Base-by-base conservation (phyloP, 1,139 yeast genomes). In the Candida neerlandica region DNA sequence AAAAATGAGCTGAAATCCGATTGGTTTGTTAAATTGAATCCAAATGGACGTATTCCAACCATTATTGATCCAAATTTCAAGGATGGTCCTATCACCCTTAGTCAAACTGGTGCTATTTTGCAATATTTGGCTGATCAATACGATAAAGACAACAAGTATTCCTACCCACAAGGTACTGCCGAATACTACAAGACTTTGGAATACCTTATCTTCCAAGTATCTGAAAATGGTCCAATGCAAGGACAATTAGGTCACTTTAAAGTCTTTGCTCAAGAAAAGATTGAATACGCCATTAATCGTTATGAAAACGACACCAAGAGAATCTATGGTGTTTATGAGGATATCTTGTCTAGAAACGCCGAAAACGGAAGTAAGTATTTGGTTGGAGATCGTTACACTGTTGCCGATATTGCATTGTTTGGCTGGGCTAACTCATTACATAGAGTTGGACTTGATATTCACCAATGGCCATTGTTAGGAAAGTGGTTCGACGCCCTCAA, bases 41-140 rank as follows among this genome's bases (percentile, higher is more conserved):
- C 85, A 26, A 83, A 84, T 58, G 88, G 89, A 14, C 70, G 85
- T 54, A 80, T 84, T 49, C 89, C 89, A 15, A 74, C 82, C 0
- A 61, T 84, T 18, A 71, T 74, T 3, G 85, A 82, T 58, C 69
- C 71, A 45, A 63, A 63, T 34, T 37, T 38, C n/a, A 21, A 12
- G n/a, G 38, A 30, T n/a, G 65, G 75, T 15, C 80, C 79, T 7
- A 66, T 75, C 18, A 64, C 73, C 12, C 58, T 84, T 43, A 74
- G 77, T 58, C 89, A 84, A 64, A 72, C 84, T 33, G 87, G 78
- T 21, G 86, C 87, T 15, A 82, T 84, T 52, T 61, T 84, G 63
- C 69, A 71, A 53, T 84, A 82, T 57, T 63, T 84, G 43, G 81
- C 77, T 44, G 86, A 81, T 51, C 79, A 76, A 52, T 84, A 80